Evolutionary conservation across 192 early-diverging fungal species (phyloP).

Genomic region (Cladochytrium replicatum): DNA sequence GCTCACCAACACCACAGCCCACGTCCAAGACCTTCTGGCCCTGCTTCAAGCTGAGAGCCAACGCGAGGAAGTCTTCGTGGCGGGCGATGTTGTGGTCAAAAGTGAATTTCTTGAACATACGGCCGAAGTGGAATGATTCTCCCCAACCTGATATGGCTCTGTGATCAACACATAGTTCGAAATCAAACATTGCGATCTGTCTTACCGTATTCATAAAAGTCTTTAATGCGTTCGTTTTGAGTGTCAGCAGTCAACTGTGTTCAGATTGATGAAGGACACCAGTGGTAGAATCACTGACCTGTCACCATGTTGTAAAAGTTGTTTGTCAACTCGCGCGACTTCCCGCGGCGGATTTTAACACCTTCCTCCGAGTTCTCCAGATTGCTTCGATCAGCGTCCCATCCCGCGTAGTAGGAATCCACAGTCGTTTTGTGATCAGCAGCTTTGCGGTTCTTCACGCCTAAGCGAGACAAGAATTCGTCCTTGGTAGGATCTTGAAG

Average conservation of each 20-base stretch:
- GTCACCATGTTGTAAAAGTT: slow-evolving; percentile 44
- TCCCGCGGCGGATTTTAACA: slow-evolving; percentile 20
- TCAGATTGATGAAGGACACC: too few species aligned
- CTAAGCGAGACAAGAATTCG: slow-evolving; percentile 32
- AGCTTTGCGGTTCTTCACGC: slow-evolving; percentile 33
- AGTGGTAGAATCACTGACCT: too few species aligned
- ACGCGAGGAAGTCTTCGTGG: slow-evolving; percentile 83
- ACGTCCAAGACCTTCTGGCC: slow-evolving; percentile 76
- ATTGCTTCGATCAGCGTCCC: slow-evolving; percentile 27
- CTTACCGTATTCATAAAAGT: slow-evolving; percentile 45
- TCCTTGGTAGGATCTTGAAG: slow-evolving; percentile 26
- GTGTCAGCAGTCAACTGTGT: too few species aligned
- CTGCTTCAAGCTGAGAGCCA: slow-evolving; percentile 57
- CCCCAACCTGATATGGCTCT: slow-evolving; percentile 59
- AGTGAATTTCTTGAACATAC: slow-evolving; percentile 63
- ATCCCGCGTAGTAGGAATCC: slow-evolving; percentile 31
- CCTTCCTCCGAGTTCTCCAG: slow-evolving; percentile 20
- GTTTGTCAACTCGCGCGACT: slow-evolving; percentile 32
- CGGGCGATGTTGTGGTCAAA: slow-evolving; percentile 76
- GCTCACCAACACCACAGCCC: slow-evolving; percentile 87
- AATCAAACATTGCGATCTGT: slow-evolving; percentile 1
- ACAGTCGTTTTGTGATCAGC: slow-evolving; percentile 29
- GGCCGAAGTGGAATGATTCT: slow-evolving; percentile 84
- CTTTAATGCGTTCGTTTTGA: too few species aligned
- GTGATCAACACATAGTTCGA: neutral